Base-by-base conservation (phyloP, 805 yeast species). In the Starmerella apicola region DNA sequence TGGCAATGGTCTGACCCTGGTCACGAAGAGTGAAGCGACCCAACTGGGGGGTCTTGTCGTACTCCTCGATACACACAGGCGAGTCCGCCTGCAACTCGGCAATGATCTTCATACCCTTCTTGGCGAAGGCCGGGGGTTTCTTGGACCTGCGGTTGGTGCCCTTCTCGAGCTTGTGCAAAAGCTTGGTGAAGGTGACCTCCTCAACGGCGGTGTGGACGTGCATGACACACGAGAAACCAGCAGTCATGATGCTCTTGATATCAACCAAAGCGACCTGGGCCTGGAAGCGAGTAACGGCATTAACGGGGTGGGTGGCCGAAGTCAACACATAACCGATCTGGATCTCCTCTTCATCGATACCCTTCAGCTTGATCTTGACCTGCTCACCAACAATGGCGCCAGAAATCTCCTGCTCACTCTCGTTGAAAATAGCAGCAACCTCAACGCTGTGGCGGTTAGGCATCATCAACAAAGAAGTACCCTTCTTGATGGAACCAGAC, bases 11-110 rank as follows among this genome's bases (percentile, higher is more conserved):
- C 48, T 77, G 77, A 60, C 97, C 98, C 68, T 91, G 97, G 65
- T 91, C 98, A 72, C 99, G 85, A 62, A 91, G 73, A 22, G 98
- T 91, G 64, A 91, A 91, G 66, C 99, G 78, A 60, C 98, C 99
- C 56, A 91, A 72, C 66, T 91, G 97, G 51, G 88, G 96, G 59
- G 86, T 83, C 58, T 83, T 93, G 52, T 70, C 77, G 61, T 80
- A 91, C 34, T 93, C 78, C 67, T 91, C 99, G 38, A 88, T 78
- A 68, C 97, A 91, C 28, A 91, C 82, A 19, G 95, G 88, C 52
- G 76, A 85, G 34, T 76, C 68, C 15, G 85, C 69, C 66, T 86
- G 95, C 56, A 91, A 68, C 32, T 80, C 74, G 25, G 96, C 98
- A 60, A 91, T 86, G 53, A 91, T 75, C 76, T 84, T 88, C 97